These are phyloP conservation scores for Herpetospermum pedunculosum DNA, from an alignment of 306 rosid genomes.

Conservation along the genomic window DNA sequence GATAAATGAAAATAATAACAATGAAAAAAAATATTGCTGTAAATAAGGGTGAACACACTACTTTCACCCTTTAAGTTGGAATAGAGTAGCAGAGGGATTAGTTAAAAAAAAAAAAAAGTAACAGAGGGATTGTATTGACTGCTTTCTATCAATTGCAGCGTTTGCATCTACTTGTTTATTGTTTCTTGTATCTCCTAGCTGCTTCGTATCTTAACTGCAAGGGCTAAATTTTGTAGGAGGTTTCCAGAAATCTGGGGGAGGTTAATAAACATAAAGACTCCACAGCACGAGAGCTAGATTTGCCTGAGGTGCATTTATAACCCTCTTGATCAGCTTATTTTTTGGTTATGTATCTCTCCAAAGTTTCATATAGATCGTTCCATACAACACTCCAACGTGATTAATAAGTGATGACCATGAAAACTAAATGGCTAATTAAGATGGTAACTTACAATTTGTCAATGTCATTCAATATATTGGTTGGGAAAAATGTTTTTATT, in stretches of 20 bases:
- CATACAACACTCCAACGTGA: not conserved
- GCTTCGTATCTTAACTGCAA: slow-evolving; percentile 8
- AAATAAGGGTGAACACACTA: not conserved
- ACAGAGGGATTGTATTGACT: not conserved
- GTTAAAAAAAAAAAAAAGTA: too few species aligned
- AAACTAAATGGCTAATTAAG: not conserved
- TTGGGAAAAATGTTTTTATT: not conserved
- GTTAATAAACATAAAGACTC: slow-evolving; percentile 5
- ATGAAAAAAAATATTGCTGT: not conserved
- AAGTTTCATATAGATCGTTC: not conserved
- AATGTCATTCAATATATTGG: not conserved
- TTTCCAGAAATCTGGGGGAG: slow-evolving; percentile 22
- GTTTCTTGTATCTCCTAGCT: not conserved
- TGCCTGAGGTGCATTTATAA: slow-evolving; percentile 53
- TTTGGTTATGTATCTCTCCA: not conserved
- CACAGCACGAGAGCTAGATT: slow-evolving; percentile 27
- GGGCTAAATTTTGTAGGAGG: slow-evolving; percentile 36
- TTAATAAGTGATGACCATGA: not conserved
- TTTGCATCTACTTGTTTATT: not conserved
- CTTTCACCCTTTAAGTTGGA: not conserved
- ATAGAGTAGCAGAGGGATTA: not conserved
- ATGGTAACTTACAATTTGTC: not conserved
- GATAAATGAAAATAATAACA: not conserved
- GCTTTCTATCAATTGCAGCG: not conserved
- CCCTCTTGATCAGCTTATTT: not conserved